Evolutionary conservation across 2,329 filamentous ascomycete species (phyloP).

Genomic region (Aspergillus japonicus): DNA sequence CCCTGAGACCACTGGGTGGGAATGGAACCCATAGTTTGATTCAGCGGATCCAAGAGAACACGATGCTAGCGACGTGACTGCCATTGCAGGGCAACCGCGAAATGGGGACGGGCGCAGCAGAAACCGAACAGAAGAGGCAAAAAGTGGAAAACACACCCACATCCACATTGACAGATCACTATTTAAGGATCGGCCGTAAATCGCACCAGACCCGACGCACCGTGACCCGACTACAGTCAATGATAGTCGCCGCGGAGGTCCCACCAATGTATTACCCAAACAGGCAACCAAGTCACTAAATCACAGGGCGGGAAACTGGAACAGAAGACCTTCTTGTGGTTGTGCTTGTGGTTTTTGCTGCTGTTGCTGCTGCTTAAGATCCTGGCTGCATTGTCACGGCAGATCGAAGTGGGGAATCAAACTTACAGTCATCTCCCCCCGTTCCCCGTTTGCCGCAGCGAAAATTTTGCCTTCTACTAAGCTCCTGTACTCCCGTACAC

Average conservation of each 20-base stretch:
- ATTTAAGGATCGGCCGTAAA: constrained; percentile 8
- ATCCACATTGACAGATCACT: constrained; percentile 6
- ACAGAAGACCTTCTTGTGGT: not conserved
- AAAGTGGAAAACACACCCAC: constrained; percentile 3
- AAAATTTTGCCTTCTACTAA: not conserved
- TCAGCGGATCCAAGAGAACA: not conserved
- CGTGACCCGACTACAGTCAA: constrained; percentile 2
- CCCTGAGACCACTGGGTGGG: not conserved
- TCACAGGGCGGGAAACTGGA: no score
- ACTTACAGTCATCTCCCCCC: not conserved
- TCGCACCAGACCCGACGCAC: constrained; percentile 6
- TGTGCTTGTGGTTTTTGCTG: not conserved
- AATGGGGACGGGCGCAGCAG: not conserved
- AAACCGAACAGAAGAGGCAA: not conserved
- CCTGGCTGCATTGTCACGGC: constrained; percentile 14
- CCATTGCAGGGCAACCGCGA: not conserved
- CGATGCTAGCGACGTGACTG: not conserved
- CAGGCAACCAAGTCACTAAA: not conserved
- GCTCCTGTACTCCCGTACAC: not conserved
- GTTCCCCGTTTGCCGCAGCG: constrained; percentile 5
- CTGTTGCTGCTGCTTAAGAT: constrained; percentile 3
- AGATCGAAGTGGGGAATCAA: constrained; percentile 16
- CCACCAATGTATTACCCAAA: constrained; percentile 4
- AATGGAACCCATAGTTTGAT: not conserved
- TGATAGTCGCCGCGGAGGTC: constrained; percentile 2